Conservation (phyloP, 164 flowering plant species). For the Kingdonia uniflora region DNA sequence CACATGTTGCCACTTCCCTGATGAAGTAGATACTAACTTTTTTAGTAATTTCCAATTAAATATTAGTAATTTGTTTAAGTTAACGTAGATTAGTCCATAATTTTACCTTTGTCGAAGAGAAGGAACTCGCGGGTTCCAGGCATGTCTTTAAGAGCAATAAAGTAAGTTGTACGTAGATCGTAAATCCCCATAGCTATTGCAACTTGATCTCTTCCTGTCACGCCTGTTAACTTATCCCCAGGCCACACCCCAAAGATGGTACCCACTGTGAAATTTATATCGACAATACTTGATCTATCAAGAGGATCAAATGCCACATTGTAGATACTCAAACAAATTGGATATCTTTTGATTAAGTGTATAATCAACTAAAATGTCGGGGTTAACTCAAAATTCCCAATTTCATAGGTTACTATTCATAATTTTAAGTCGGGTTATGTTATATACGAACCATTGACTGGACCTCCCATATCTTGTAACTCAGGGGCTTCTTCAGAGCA, state of each 20-base stretch:
- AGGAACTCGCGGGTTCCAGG: conserved; percentile 98
- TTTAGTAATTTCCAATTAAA: no score
- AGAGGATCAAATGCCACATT: conserved; percentile 98
- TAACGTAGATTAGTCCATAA: no score
- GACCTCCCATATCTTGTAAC: conserved; percentile 98
- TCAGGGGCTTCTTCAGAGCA: conserved; percentile 98
- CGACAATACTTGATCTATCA: conserved; percentile 96
- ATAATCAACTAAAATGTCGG: no score
- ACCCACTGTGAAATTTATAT: conserved; percentile 95
- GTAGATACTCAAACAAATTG: neutral
- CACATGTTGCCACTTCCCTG: conserved; percentile 97
- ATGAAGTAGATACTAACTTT: neutral
- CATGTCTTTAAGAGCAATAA: conserved; percentile 69
- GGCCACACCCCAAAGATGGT: conserved; percentile 99
- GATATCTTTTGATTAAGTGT: no score
- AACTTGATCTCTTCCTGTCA: conserved; percentile 83
- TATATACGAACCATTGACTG: conserved; percentile 52
- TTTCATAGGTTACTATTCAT: no score
- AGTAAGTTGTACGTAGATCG: conserved; percentile 91
- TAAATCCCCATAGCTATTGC: conserved; percentile 99
- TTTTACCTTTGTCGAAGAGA: conserved; percentile 85
- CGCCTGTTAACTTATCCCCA: conserved; percentile 78
- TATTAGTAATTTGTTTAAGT: no score
- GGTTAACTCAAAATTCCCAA: no score
- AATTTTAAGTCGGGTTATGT: no score